Conservation (phyloP, 805 yeast genomes). For the Tetrapisispora iriomotensis region DNA sequence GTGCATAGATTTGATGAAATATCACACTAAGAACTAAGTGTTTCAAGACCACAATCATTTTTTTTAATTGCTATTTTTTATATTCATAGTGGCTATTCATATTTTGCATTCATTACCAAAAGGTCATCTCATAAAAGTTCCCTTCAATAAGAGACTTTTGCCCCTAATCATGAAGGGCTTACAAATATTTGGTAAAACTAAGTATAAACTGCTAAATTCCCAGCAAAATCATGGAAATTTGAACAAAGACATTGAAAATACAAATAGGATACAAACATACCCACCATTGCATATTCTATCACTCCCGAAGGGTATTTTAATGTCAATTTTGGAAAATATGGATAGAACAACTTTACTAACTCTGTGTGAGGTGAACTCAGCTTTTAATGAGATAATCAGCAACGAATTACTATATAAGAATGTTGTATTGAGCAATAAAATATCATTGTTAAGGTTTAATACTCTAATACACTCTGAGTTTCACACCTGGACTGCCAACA, state of each 20-base stretch:
- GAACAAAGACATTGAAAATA: neutral
- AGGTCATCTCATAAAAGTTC: too few relatives aligned
- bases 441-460: constrained; percentile 22
- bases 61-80: too few relatives aligned
- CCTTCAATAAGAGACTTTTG: neutral
- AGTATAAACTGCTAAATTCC: constrained; percentile 32
- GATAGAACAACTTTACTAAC: constrained; percentile 15
- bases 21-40: too few relatives aligned
- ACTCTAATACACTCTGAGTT: constrained; percentile 26
- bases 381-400: constrained; percentile 18
- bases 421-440: constrained; percentile 18
- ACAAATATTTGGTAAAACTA: constrained; percentile 16
- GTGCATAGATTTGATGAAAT: too few relatives aligned
- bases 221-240: neutral
- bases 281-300: constrained; percentile 8
- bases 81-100: too few relatives aligned
- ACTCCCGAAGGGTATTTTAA: constrained; percentile 19
- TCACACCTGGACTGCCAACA: constrained; percentile 14
- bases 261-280: neutral
- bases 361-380: constrained; percentile 18
- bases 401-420: constrained; percentile 21
- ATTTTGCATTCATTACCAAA: too few relatives aligned
- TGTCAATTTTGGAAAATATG: constrained; percentile 18
- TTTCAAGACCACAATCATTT: too few relatives aligned
- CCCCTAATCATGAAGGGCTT: constrained; percentile 20